Conservation (phyloP, 1,139 yeast species). For the Yamadazyma dushanensis region DNA sequence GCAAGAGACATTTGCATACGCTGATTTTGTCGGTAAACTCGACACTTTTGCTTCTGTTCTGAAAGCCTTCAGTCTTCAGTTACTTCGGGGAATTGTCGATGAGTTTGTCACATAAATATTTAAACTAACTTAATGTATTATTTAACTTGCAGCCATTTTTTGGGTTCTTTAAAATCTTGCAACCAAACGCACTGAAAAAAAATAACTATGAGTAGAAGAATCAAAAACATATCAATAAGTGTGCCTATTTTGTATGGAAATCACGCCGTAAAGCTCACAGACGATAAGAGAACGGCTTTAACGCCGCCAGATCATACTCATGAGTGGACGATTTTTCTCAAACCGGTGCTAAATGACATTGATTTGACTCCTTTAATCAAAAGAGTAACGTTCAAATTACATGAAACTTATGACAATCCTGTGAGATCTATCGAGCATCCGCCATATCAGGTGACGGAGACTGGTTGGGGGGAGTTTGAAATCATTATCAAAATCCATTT, state of each 20-base stretch:
- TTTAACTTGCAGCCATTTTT: slow-evolving; percentile 1
- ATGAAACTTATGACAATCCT: slow-evolving; percentile 88
- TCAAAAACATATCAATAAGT: slow-evolving; percentile 72
- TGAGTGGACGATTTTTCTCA: slow-evolving; percentile 90
- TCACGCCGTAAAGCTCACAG: slow-evolving; percentile 70
- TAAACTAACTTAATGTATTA: neutral
- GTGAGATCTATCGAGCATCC: slow-evolving; percentile 83
- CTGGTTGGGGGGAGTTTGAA: slow-evolving; percentile 99
- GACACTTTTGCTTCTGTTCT: slow-evolving; percentile 61
- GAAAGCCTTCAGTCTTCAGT: slow-evolving; percentile 55
- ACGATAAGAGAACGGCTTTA: slow-evolving; percentile 58
- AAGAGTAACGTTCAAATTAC: slow-evolving; percentile 89
- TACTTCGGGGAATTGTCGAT: slow-evolving; percentile 51
- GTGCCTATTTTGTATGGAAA: slow-evolving; percentile 90
- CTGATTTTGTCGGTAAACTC: slow-evolving; percentile 45
- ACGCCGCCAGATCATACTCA: slow-evolving; percentile 94
- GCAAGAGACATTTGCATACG: slow-evolving; percentile 57
- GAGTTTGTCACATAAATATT: slow-evolving; percentile 19
- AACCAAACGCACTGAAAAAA: slow-evolving; percentile 18
- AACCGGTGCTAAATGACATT: slow-evolving; percentile 73
- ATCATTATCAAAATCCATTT: slow-evolving; percentile 85
- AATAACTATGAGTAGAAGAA: slow-evolving; percentile 33
- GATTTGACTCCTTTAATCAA: slow-evolving; percentile 84
- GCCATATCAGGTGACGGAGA: slow-evolving; percentile 93
- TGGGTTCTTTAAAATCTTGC: neutral